These are phyloP conservation scores for Penstemon davidsonii DNA, from an alignment of 257 asterid genomes.

Conservation along the genomic window DNA sequence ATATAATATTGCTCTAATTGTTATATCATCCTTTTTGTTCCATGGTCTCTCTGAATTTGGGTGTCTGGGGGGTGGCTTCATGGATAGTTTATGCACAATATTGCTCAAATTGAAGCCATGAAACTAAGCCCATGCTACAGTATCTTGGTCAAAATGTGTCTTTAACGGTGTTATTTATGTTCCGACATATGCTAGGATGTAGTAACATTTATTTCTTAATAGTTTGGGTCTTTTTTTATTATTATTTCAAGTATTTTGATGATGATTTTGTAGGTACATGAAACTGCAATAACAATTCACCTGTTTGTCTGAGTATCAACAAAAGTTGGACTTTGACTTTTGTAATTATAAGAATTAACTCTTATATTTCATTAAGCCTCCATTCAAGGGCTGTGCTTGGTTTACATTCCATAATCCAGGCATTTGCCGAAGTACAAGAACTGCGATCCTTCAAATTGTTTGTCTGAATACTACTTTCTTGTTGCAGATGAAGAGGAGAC, in stretches of 20 bases:
- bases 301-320: background rate
- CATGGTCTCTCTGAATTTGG: background rate
- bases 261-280: too few species aligned
- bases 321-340: background rate
- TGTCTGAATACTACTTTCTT: constrained; percentile 29
- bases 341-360: constrained; percentile 1
- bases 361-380: constrained; percentile 5
- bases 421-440: too few species aligned
- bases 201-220: too few species aligned
- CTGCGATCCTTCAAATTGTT: constrained; percentile 7
- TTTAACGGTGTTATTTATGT: too few species aligned
- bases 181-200: too few species aligned
- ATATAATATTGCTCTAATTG: background rate
- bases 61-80: constrained; percentile 8
- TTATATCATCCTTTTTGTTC: background rate
- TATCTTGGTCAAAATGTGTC: too few species aligned
- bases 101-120: background rate
- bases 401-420: background rate
- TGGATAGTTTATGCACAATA: background rate
- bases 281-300: background rate
- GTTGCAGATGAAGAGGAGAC: constrained; percentile 62
- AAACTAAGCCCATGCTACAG: background rate
- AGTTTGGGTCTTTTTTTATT: too few species aligned
- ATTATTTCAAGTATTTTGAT: too few species aligned
- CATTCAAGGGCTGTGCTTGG: constrained; percentile 1